A percentile compares a stretch with the other conserved stretches of the same genome.
These are phyloP conservation scores for Sugiyamaella castrensis DNA, from an alignment of 1,139 yeast genomes.

Conservation along the genomic window DNA sequence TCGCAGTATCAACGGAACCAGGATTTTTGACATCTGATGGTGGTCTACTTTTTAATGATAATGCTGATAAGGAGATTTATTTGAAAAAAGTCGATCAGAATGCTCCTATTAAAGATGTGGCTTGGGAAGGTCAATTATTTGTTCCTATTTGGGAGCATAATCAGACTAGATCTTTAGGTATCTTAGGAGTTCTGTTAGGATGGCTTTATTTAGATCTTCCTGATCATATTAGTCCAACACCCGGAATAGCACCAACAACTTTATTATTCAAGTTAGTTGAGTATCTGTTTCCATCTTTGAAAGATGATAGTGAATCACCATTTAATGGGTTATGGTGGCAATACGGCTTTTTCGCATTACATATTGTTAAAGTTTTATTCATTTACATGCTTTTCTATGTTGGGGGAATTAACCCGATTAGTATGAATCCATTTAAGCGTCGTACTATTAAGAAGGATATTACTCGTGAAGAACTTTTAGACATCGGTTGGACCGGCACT, in stretches of 20 bases:
- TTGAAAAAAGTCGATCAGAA: slow-evolving; percentile 42
- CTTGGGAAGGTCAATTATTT: slow-evolving; percentile 89
- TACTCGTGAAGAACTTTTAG: slow-evolving; percentile 54
- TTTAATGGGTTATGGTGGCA: slow-evolving; percentile 53
- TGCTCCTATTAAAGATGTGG: slow-evolving; percentile 46
- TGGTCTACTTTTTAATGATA: slow-evolving; percentile 62
- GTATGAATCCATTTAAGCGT: slow-evolving; percentile 45
- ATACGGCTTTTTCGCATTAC: slow-evolving; percentile 66
- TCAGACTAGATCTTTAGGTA: slow-evolving; percentile 46
- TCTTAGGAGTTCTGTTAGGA: slow-evolving; percentile 46
- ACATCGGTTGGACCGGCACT: slow-evolving; percentile 91
- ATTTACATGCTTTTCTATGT: slow-evolving; percentile 57
- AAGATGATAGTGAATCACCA: slow-evolving; percentile 28
- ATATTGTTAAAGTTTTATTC: slow-evolving; percentile 57
- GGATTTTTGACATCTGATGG: slow-evolving; percentile 87
- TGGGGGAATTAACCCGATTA: slow-evolving; percentile 76
- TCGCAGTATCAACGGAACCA: slow-evolving; percentile 67
- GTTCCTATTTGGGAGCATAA: slow-evolving; percentile 75
- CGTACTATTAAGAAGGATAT: slow-evolving; percentile 36
- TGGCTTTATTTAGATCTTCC: slow-evolving; percentile 97
- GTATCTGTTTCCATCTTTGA: slow-evolving; percentile 29
- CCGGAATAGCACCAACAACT: slow-evolving; percentile 81
- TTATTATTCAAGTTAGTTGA: slow-evolving; percentile 44
- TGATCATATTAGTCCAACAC: slow-evolving; percentile 83
- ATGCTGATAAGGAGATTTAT: slow-evolving; percentile 51